These are phyloP conservation scores for Mycogone perniciosa DNA, from an alignment of 2,329 filamentous ascomycete species.

Conservation along the genomic window DNA sequence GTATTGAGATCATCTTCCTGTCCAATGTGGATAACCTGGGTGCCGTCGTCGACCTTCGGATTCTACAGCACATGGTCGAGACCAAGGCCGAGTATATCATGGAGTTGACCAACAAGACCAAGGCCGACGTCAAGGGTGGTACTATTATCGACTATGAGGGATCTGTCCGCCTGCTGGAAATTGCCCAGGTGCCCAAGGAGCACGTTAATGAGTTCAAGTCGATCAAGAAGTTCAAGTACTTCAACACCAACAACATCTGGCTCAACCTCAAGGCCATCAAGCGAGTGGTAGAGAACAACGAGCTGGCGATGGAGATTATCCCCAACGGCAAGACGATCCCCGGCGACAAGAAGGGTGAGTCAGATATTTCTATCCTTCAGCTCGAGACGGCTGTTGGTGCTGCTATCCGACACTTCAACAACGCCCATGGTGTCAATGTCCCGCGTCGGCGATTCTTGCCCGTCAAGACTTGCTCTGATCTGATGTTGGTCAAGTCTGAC, in stretches of 20 bases:
- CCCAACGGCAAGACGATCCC: slow-evolving; percentile 98
- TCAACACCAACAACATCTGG: slow-evolving; percentile 99
- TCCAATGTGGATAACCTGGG: slow-evolving; percentile 99
- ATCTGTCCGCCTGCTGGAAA: slow-evolving; percentile 92
- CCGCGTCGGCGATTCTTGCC: slow-evolving; percentile 96
- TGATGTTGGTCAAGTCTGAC: slow-evolving; percentile 99
- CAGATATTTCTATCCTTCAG: slow-evolving; percentile 94
- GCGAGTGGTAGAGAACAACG: slow-evolving; percentile 96
- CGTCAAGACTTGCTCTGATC: slow-evolving; percentile 98
- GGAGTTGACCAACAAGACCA: slow-evolving; percentile 99
- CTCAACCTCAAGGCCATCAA: slow-evolving; percentile 97
- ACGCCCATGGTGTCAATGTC: slow-evolving; percentile 98
- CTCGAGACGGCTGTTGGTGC: slow-evolving; percentile 98
- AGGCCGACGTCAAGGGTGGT: slow-evolving; percentile 99
- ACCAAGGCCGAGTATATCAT: slow-evolving; percentile 97
- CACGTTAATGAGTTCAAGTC: slow-evolving; percentile 99
- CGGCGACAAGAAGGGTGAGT: slow-evolving; percentile 99
- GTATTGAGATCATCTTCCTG: slow-evolving; percentile 96
- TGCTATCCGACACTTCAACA: slow-evolving; percentile 97
- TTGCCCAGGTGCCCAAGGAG: slow-evolving; percentile 98
- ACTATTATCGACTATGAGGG: slow-evolving; percentile 99
- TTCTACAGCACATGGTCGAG: slow-evolving; percentile 99
- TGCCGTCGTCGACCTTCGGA: slow-evolving; percentile 94
- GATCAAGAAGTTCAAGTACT: slow-evolving; percentile 99
- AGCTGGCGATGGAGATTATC: slow-evolving; percentile 99